Evolutionary conservation across 148 eudicot species (phyloP), one percentile per base, ranked within the genome.

Genomic region (Cornus suecica): DNA sequence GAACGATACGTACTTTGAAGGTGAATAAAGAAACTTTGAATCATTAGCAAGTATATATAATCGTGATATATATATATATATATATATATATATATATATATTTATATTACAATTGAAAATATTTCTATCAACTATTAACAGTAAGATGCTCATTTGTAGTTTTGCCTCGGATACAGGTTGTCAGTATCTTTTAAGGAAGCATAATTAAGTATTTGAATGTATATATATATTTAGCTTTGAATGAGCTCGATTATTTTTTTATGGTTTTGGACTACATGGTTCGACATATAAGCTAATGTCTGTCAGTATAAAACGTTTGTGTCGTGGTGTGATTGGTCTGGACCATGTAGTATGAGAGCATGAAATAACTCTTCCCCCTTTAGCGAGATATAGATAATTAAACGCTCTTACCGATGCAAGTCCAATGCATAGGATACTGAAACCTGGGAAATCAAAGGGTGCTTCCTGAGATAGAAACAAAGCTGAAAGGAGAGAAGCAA

Each of bases 361-460:
- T n/a, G n/a, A n/a, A n/a, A n/a, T n/a, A n/a, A n/a, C n/a, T n/a
- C n/a, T n/a, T n/a, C n/a, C n/a, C n/a, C n/a, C n/a, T n/a, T n/a
- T n/a, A n/a, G n/a, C n/a, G n/a, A n/a, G 16, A 52, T 14, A 14
- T 52, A 52, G 20, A 52, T 2, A 69, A 69, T 16, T 63, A 28
- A 72, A 45, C 28, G 32, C 14, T 61, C 90, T 86, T 84, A 88
- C 94, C 71, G 45, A 72, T 71, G 86, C 83, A 64, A 84, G 30
- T 78, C 82, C 87, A 65, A 84, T 66, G 77, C 92, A 90, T 85
- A 86, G 65, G 66, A 92, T 83, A 76, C 97, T 90, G 89, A 91
- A 91, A 80, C 96, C 96, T 3, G 93, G 93, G 75, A 77, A 89
- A 79, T 82, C 68, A 60, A 91, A 88, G 29, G 97, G 93, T 54